Conservation (phyloP, 768 basidiomycete genomes). For the Coprinellus aureogranulatus region DNA sequence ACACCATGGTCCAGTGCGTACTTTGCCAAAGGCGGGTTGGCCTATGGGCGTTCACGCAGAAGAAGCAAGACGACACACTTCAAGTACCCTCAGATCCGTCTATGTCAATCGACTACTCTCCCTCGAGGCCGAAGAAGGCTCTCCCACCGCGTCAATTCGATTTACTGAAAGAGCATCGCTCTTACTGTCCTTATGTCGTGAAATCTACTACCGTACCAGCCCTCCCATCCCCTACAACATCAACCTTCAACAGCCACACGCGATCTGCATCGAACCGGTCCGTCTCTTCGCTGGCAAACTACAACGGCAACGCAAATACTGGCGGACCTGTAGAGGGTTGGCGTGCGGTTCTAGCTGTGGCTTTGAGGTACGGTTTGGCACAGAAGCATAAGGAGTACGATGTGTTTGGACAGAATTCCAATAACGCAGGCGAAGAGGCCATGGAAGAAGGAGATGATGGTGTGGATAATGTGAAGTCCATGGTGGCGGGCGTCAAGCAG, state of each 20-base stretch:
- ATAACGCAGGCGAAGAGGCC: slow-evolving; percentile 5
- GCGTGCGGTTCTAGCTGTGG: slow-evolving; percentile 71
- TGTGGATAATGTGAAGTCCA: slow-evolving; percentile 59
- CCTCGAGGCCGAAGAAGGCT: slow-evolving; percentile 25
- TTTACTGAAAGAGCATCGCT: slow-evolving; percentile 76
- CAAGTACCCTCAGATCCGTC: too few species aligned
- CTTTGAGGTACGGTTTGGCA: slow-evolving; percentile 64
- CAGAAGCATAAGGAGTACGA: slow-evolving; percentile 47
- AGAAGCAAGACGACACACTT: background rate
- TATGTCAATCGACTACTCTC: too few species aligned
- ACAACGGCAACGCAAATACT: slow-evolving; percentile 21
- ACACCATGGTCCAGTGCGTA: slow-evolving; percentile 58
- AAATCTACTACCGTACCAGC: slow-evolving; percentile 65
- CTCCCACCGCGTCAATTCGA: slow-evolving; percentile 58
- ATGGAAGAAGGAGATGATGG: slow-evolving; percentile 27
- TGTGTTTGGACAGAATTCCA: slow-evolving; percentile 18
- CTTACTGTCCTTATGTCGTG: slow-evolving; percentile 83
- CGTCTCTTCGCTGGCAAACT: slow-evolving; percentile 28
- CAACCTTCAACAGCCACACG: slow-evolving; percentile 16
- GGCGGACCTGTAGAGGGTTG: slow-evolving; percentile 63
- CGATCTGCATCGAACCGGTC: slow-evolving; percentile 24
- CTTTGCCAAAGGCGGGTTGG: slow-evolving; percentile 80
- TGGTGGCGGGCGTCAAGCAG: slow-evolving; percentile 75
- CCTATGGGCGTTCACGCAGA: slow-evolving; percentile 60
- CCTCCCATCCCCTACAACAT: slow-evolving; percentile 32